Evolutionary conservation across 192 early-diverging fungal genomes (phyloP).

Genomic region (Coemansia brasiliensis): DNA sequence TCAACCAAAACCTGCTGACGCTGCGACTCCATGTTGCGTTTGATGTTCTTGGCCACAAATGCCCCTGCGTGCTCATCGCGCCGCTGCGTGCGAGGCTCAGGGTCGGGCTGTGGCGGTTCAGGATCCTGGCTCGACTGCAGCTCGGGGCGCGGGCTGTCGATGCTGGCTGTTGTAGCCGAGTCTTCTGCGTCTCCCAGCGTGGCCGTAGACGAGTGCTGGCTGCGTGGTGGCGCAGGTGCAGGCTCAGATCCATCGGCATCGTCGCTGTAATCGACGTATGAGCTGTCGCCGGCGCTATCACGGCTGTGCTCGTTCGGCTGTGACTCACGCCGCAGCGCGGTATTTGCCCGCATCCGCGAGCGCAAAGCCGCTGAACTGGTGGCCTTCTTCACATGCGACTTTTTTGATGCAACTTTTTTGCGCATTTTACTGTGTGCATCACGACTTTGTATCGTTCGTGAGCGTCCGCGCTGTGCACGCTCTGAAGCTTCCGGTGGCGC

Average conservation of each 20-base stretch:
- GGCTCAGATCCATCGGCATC: background rate
- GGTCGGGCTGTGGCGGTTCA: background rate
- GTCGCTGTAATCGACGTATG: constrained; percentile 50
- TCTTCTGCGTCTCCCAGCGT: constrained; percentile 41
- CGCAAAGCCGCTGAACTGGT: constrained; percentile 40
- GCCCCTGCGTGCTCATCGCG: constrained; percentile 6
- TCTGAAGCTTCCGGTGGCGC: constrained; percentile 5
- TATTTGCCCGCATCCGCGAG: constrained; percentile 22
- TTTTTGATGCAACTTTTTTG: constrained; percentile 19
- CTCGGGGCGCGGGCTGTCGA: constrained; percentile 23
- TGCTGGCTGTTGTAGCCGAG: constrained; percentile 46
- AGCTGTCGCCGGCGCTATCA: constrained; percentile 23
- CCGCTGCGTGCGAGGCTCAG: background rate
- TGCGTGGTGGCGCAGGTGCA: constrained; percentile 13
- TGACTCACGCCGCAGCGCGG: constrained; percentile 15
- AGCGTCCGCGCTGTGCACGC: constrained; percentile 10
- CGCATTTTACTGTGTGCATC: constrained; percentile 10
- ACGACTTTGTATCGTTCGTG: constrained; percentile 9
- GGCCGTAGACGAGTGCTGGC: constrained; percentile 46
- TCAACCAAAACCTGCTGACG: constrained; percentile 54
- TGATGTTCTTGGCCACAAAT: constrained; percentile 28
- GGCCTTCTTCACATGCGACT: constrained; percentile 36
- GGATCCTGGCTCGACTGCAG: background rate
- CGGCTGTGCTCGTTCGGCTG: constrained; percentile 4
- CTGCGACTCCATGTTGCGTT: constrained; percentile 54